These are phyloP conservation scores for Musa acuminata DNA, from an alignment of 176 grass and related monocot species.

Conservation along the genomic window DNA sequence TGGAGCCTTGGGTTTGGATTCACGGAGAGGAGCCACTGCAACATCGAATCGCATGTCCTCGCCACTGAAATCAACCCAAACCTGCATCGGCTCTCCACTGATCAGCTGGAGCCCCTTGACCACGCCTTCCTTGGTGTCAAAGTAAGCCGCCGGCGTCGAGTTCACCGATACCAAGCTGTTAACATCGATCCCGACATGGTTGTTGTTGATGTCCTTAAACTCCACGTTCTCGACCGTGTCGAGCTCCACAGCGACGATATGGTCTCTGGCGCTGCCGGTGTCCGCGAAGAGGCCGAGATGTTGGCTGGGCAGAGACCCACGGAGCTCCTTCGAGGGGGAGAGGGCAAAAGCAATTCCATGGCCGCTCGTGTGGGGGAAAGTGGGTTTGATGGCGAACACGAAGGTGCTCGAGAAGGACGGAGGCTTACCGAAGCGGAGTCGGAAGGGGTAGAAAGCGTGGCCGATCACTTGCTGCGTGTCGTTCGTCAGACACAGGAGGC, in stretches of 20 bases:
- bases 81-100: constrained; percentile 40
- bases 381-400: constrained; percentile 37
- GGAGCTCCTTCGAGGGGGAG: constrained; percentile 8
- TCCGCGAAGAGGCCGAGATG: constrained; percentile 39
- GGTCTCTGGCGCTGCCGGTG: constrained; percentile 14
- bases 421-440: not conserved
- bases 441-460: constrained; percentile 8
- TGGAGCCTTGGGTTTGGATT: constrained; percentile 24
- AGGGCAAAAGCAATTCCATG: constrained; percentile 39
- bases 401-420: constrained; percentile 34
- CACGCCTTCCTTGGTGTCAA: constrained; percentile 20
- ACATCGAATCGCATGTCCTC: constrained; percentile 16
- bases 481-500: constrained; percentile 2
- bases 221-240: constrained; percentile 44
- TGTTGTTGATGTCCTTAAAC: constrained; percentile 28
- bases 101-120: constrained; percentile 28
- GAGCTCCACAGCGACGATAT: constrained; percentile 45
- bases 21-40: constrained; percentile 26
- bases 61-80: constrained; percentile 40
- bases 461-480: not conserved
- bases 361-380: constrained; percentile 20
- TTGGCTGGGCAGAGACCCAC: constrained; percentile 25
- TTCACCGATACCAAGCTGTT: constrained; percentile 5
- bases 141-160: constrained; percentile 24
- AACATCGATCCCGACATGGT: constrained; percentile 55